These are phyloP conservation scores for Peronosclerospora sorghi DNA, from an alignment of 352 stramenopile genomes.

Conservation along the genomic window DNA sequence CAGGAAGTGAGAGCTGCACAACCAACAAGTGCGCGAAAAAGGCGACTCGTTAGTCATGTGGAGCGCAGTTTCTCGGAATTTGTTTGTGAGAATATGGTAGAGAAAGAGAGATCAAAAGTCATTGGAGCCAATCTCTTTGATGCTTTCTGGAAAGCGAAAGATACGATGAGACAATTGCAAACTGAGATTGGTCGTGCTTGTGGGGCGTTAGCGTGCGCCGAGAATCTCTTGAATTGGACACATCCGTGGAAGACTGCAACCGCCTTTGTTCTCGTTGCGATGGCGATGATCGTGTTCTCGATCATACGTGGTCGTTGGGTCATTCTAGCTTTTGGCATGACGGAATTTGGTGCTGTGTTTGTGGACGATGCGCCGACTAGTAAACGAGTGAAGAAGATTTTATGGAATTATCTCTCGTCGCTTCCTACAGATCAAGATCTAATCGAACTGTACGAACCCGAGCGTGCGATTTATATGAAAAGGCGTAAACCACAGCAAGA, in stretches of 20 bases:
- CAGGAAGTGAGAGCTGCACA: constrained; percentile 5
- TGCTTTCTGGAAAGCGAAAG: constrained; percentile 77
- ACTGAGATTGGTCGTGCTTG: constrained; percentile 62
- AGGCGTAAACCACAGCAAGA: constrained; percentile 36
- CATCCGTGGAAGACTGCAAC: constrained; percentile 78
- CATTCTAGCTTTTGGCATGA: constrained; percentile 59
- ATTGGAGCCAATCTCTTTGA: constrained; percentile 66
- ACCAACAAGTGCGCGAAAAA: constrained; percentile 9
- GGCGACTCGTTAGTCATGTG: constrained; percentile 16
- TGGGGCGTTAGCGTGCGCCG: constrained; percentile 52
- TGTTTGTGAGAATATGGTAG: constrained; percentile 51
- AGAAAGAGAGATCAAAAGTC: constrained; percentile 58
- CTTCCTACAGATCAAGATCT: constrained; percentile 73
- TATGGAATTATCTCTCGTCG: constrained; percentile 76
- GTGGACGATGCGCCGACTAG: constrained; percentile 68
- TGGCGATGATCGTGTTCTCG: constrained; percentile 45
- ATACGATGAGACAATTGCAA: constrained; percentile 66
- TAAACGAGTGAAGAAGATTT: constrained; percentile 63
- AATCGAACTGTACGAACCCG: constrained; percentile 57
- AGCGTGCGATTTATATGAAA: constrained; percentile 52
- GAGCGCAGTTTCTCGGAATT: constrained; percentile 60
- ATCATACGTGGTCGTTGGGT: constrained; percentile 63
- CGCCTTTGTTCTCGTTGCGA: constrained; percentile 38
- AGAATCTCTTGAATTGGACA: constrained; percentile 84
- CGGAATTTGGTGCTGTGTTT: constrained; percentile 69